Percentiles rank a stretch among this genome's conserved stretches.
These are phyloP conservation scores for Lagenaria siceraria DNA, from an alignment of 306 rosid species.

Conservation along the genomic window DNA sequence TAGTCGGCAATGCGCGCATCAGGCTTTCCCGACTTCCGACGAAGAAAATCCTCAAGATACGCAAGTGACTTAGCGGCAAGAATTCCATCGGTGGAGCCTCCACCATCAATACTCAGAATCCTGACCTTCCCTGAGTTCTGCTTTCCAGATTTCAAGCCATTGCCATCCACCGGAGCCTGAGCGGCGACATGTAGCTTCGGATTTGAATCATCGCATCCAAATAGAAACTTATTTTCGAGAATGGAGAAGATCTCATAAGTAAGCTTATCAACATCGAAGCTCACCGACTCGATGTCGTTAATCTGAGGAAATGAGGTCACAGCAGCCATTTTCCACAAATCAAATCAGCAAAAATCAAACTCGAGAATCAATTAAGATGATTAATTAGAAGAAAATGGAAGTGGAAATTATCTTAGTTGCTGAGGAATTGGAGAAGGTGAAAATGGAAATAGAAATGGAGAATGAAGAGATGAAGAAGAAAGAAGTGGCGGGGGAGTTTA, in stretches of 20 bases:
- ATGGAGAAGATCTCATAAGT: slow-evolving; percentile 89
- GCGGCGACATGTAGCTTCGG: background rate
- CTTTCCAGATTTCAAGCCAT: slow-evolving; percentile 18
- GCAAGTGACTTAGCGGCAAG: slow-evolving; percentile 68
- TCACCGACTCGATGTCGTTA: slow-evolving; percentile 14
- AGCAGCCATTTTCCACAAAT: slow-evolving; percentile 49
- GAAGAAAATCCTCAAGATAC: slow-evolving; percentile 52
- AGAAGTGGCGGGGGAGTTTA: slow-evolving; percentile 4
- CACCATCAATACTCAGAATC: slow-evolving; percentile 71
- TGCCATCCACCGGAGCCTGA: background rate
- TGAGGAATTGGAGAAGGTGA: background rate
- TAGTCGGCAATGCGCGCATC: slow-evolving; percentile 39
- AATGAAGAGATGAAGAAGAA: background rate
- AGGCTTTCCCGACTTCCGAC: slow-evolving; percentile 42
- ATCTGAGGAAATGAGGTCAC: slow-evolving; percentile 30
- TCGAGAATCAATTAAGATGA: background rate
- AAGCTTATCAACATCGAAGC: slow-evolving; percentile 61
- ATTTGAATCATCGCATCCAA: slow-evolving; percentile 30
- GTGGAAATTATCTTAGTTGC: background rate
- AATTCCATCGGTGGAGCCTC: slow-evolving; percentile 73
- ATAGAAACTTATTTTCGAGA: slow-evolving; percentile 73
- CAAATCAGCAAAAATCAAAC: background rate
- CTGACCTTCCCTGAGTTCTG: slow-evolving; percentile 46
- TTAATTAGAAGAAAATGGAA: background rate
- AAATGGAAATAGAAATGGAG: background rate